Conservation (phyloP, 345 rosid species). For the Eucalyptus decipiens region DNA sequence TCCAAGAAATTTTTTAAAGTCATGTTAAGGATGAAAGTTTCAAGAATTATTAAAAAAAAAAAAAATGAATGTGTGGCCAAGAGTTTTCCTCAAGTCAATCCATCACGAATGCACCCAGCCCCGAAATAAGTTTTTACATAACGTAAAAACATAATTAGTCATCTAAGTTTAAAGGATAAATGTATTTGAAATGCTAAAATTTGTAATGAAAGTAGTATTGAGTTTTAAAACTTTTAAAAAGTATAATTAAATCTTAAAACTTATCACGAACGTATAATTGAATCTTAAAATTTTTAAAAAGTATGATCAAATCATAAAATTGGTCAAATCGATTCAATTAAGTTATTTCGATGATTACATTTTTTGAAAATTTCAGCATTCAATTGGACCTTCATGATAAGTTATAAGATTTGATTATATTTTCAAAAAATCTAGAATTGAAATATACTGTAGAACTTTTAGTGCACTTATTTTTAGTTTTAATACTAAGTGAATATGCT, state of each 20-base stretch:
- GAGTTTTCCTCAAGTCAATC: neutral
- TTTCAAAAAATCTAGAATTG: too few species aligned
- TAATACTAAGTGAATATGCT: neutral
- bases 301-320: too few species aligned
- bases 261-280: accelerated
- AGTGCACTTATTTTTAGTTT: neutral
- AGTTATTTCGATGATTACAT: neutral
- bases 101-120: neutral
- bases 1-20: neutral
- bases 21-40: neutral
- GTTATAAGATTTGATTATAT: too few species aligned
- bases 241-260: accelerated
- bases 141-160: neutral
- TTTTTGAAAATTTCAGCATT: too few species aligned
- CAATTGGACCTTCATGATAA: neutral
- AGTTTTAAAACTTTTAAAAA: accelerated
- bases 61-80: neutral
- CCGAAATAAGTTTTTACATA: neutral
- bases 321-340: neutral
- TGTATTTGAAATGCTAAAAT: too few species aligned
- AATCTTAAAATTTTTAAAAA: too few species aligned
- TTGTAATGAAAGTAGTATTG: accelerated
- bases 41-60: neutral
- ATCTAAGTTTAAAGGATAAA: neutral
- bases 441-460: too few species aligned